Percentiles rank a stretch among this genome's conserved stretches.
phyloP scores from a whole-genome alignment of 352 stramenopile genomes.

The Globisporangium splendens region DNA sequence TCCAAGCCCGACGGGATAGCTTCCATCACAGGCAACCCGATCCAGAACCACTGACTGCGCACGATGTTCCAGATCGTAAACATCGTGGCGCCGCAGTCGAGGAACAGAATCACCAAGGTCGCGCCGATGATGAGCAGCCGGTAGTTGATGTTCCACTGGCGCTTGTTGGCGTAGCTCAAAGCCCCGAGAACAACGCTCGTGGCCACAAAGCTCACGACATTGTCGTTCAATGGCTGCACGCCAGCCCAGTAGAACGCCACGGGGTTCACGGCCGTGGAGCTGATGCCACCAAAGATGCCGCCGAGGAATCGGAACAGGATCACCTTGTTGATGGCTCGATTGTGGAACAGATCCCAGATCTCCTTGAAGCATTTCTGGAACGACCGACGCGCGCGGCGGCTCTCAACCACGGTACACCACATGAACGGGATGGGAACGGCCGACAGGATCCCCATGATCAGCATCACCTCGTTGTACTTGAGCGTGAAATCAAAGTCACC shows the following conservation, averaged over 20 bases:
- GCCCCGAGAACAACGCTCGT: slow-evolving; percentile 22
- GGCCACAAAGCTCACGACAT: slow-evolving; percentile 46
- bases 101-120: slow-evolving; percentile 25
- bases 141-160: slow-evolving; percentile 41
- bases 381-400: slow-evolving; percentile 12
- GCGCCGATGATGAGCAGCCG: slow-evolving; percentile 29
- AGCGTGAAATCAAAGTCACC: slow-evolving; percentile 56
- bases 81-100: slow-evolving; percentile 42
- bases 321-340: slow-evolving; percentile 34
- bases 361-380: slow-evolving; percentile 20
- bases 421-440: slow-evolving; percentile 32
- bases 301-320: slow-evolving; percentile 39
- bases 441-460: slow-evolving; percentile 26
- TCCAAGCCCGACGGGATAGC: slow-evolving; percentile 42
- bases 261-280: slow-evolving; percentile 35
- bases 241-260: slow-evolving; percentile 46
- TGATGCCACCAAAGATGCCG: slow-evolving; percentile 33
- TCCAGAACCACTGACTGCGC: slow-evolving; percentile 61
- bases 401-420: slow-evolving; percentile 21
- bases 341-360: slow-evolving; percentile 37
- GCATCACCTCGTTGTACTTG: slow-evolving; percentile 45
- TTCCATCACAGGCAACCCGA: slow-evolving; percentile 54
- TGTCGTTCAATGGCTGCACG: slow-evolving; percentile 55
- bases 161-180: slow-evolving; percentile 31
- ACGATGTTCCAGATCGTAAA: slow-evolving; percentile 58